Percentiles rank a stretch among this genome's conserved stretches.
Conservation (phyloP, 176 grass and related monocot species). For the Puya raimondii region DNA sequence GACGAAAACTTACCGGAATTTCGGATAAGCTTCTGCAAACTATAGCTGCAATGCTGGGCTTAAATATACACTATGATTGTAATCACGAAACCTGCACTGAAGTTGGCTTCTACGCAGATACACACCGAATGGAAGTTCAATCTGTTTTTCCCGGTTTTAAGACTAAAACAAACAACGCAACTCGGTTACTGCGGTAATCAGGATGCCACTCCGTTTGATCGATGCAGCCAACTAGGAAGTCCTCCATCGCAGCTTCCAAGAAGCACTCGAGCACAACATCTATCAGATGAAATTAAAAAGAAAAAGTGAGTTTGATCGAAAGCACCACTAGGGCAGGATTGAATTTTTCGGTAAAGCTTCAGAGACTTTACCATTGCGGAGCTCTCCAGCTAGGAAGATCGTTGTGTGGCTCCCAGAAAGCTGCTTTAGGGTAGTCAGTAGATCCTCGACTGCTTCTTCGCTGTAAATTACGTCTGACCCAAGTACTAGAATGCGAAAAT, state of each 20-base stretch:
- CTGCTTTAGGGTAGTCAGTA: constrained; percentile 44
- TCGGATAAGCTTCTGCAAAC: too few species aligned
- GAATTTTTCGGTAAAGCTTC: not conserved
- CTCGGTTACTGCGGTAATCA: constrained; percentile 63
- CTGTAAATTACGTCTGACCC: constrained; percentile 88
- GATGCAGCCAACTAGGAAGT: constrained; percentile 62
- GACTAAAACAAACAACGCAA: constrained; percentile 67
- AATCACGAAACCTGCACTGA: too few species aligned
- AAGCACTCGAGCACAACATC: constrained; percentile 85
- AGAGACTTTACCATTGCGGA: constrained; percentile 57
- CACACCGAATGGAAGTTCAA: too few species aligned
- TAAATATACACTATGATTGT: too few species aligned
- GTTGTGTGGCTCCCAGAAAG: constrained; percentile 52
- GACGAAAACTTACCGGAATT: too few species aligned
- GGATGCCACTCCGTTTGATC: constrained; percentile 85
- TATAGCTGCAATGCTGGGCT: too few species aligned
- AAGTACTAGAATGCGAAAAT: constrained; percentile 36
- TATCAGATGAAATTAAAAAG: constrained; percentile 10
- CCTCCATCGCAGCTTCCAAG: constrained; percentile 60
- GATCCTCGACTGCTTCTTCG: constrained; percentile 63
- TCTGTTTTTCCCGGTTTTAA: constrained; percentile 31
- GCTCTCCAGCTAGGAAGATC: constrained; percentile 71
- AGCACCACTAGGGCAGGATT: not conserved
- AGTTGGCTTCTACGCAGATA: too few species aligned
- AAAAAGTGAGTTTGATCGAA: not conserved